These are phyloP conservation scores for Globisporangium paroecandrum DNA, from an alignment of 352 stramenopile species.

Conservation along the genomic window DNA sequence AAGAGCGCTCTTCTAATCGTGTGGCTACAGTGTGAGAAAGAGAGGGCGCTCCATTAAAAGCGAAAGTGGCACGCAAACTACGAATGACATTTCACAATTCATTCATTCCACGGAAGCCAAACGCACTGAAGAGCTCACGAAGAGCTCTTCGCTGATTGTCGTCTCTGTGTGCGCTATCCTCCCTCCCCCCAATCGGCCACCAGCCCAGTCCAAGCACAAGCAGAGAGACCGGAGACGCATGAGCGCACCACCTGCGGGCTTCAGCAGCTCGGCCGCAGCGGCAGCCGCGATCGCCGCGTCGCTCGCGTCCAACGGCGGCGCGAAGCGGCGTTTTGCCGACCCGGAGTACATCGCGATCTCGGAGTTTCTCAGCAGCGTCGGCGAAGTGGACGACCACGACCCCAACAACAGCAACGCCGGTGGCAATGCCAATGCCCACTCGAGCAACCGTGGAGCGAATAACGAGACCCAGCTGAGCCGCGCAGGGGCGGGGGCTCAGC, in stretches of 20 bases:
- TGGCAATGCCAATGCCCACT: neutral
- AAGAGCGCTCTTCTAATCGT: neutral
- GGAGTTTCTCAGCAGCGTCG: conserved; percentile 63
- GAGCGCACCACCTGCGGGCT: conserved; percentile 1
- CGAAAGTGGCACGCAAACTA: too few relatives aligned
- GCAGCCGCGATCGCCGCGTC: conserved; percentile 16
- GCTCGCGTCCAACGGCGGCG: neutral
- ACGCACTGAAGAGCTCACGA: neutral
- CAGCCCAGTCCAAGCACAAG: neutral
- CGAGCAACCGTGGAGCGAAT: neutral
- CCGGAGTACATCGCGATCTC: conserved; percentile 64
- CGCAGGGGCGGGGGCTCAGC: neutral
- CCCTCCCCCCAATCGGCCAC: neutral
- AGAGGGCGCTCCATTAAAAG: neutral
- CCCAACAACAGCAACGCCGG: neutral
- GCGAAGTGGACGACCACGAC: conserved; percentile 53
- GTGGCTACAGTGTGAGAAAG: neutral
- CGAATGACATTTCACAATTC: neutral
- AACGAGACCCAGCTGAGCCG: neutral
- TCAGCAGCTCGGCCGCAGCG: conserved; percentile 3
- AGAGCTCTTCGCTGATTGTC: conserved; percentile 2
- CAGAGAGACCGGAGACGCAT: neutral
- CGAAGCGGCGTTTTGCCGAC: conserved; percentile 37
- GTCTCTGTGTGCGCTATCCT: neutral
- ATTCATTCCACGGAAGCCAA: neutral